Evolutionary conservation across 1,284 basidiomycete species (phyloP), one percentile per base, ranked within the genome.

Genomic region (Sporisorium reilianum): DNA sequence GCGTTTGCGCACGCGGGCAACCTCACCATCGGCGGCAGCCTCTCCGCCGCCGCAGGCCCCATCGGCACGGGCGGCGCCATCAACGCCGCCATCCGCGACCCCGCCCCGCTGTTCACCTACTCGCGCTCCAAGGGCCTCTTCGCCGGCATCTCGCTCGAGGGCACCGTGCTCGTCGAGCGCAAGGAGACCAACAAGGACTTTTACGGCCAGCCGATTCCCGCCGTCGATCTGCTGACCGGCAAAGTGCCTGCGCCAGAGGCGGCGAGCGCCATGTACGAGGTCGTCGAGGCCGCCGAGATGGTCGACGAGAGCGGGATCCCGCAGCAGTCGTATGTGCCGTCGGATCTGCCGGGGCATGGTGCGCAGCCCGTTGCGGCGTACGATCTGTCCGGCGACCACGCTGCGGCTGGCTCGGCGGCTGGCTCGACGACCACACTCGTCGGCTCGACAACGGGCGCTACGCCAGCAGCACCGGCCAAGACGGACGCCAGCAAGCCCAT

Each of bases 71-170:
- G 97, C 11, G 96, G 93, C 0, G 92, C 93, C 62, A 90, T 97
- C 9, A 91, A 95, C 79, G 90, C 94, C 0, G 91, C 90, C 10
- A 87, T 99, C 49, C 91, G 93, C 20, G 93, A 96, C 85, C 95
- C 96, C 0, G 91, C 96, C 12, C 95, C 95, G 0, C 95, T 98
- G 91, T 99, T 97, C 87, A 94, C 93, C 75, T 98, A 98, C 86
- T 95, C 92, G 22, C 93, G 95, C 85, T 94, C 92, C 12, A 95
- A 95, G 87, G 94, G 95, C 72, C 88, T 99, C 45, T 99, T 96
- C 80, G 96, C 95, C 2, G 96, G 96, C 25, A 86, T 99, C 50
- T 95, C 93, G 3, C 88, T 99, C 50, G 97, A 99, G 85, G 97
- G 97, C 1, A 97, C 96, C 0, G 93, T 90, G 45, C 89, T 99